Base-by-base conservation (phyloP, 495 filamentous ascomycete genomes). In the Penicillium coffeae region DNA sequence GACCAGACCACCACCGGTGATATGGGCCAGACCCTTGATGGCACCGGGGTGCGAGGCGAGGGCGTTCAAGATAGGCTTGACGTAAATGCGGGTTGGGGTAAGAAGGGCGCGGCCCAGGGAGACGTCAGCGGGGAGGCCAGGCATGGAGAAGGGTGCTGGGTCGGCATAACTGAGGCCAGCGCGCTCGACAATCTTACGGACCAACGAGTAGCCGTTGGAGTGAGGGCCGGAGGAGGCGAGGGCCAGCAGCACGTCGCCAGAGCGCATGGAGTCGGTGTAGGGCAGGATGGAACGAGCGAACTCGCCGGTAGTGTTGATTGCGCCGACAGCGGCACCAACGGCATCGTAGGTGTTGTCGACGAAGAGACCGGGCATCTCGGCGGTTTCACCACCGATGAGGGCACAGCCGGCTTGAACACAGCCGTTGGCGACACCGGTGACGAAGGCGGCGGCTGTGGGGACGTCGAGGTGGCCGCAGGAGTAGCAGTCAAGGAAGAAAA, bases 401-500 rank as follows among this genome's bases (percentile, higher is more conserved):
- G 89, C 89, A 52, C 91, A 95, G 39, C 82, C 83, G 6, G 90
- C 82, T 53, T 89, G 76, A 21, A 76, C 78, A 64, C 93, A 98
- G 16, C 93, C 93, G 15, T 80, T 73, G 0, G 90, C 89, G 8
- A 97, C 87, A 52, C 93, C 91, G 59, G 86, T 81, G 30, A 97
- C 85, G 60, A 98, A 95, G 13, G 78, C 76, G 3, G 84, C 79
- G 1, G 89, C 90, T n/a, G 79, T 78, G 25, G 80, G 69, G 3
- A 89, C 82, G 54, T 93, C 81, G 18, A 97, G 81, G 62, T 84
- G 85, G 60, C 85, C 84, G 72, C 89, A 95, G 38, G 88, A 90
- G 75, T 90, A 96, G 77, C 89, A 95, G 74, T 97, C 93, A 41
- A 96, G 82, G 79, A 98, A 96, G 73, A 89, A 89, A 60, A 96